phyloP scores from a whole-genome alignment of 169 alveolate species.

The Pseudocohnilembus persalinus region DNA sequence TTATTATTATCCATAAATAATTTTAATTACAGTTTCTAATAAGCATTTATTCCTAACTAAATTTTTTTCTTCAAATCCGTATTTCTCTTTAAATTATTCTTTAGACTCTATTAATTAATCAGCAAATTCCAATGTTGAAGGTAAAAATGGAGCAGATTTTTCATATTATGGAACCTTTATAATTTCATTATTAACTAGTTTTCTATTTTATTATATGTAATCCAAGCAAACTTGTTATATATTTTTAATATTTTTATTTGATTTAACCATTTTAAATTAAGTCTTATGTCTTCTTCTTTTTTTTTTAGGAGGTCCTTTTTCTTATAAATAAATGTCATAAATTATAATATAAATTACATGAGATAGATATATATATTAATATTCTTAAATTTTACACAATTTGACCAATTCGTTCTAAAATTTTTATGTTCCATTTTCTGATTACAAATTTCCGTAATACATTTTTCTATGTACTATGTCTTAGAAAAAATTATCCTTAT shows the following conservation, averaged over 20 bases:
- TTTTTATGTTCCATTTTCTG: neutral
- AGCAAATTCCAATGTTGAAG: conserved; percentile 14
- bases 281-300: conserved; percentile 14
- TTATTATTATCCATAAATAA: no score
- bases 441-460: neutral
- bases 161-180: conserved; percentile 9
- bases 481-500: conserved; percentile 16
- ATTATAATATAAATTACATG: neutral
- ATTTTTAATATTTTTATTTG: conserved; percentile 9
- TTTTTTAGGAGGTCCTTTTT: conserved; percentile 2
- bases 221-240: neutral
- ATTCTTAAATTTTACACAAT: neutral
- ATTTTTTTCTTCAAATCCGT: conserved; percentile 18
- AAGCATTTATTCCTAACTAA: conserved; percentile 20
- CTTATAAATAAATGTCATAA: no score
- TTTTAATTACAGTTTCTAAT: neutral
- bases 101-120: conserved; percentile 18
- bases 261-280: conserved; percentile 12
- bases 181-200: conserved; percentile 1
- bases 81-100: conserved; percentile 18
- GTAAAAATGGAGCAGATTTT: conserved; percentile 19
- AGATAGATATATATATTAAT: no score
- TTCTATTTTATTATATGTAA: conserved; percentile 15
- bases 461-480: conserved; percentile 14
- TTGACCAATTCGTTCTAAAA: neutral